Percentiles rank a stretch among this genome's conserved stretches.
Conservation (phyloP, 1,284 basidiomycete genomes). For the Malassezia restricta region DNA sequence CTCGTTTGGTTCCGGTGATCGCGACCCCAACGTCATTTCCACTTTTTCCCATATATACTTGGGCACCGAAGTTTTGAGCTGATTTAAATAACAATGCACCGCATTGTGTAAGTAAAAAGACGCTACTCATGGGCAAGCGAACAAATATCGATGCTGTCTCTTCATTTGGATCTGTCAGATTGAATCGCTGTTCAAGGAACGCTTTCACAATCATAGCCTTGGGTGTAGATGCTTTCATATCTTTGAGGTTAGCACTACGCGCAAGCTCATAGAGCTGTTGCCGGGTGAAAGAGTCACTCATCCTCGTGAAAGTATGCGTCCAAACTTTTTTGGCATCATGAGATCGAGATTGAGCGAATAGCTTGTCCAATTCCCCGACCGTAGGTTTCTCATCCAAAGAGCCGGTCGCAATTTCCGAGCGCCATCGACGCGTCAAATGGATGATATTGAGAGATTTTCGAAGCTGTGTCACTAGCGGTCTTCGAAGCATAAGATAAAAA, state of each 20-base stretch:
- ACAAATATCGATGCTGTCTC: not conserved
- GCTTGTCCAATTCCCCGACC: constrained; percentile 4
- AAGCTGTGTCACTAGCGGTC: no score
- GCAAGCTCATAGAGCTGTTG: constrained; percentile 11
- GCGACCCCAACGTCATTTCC: not conserved
- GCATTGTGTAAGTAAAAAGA: constrained; percentile 3
- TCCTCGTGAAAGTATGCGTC: not conserved
- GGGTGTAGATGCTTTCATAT: not conserved
- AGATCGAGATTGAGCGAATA: not conserved
- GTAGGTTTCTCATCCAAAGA: not conserved
- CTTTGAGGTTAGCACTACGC: not conserved
- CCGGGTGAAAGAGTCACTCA: constrained; percentile 10
- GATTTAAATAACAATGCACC: not conserved
- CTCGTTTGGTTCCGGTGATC: not conserved
- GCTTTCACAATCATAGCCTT: constrained; percentile 5
- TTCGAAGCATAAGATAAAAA: no score
- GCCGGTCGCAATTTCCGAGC: not conserved
- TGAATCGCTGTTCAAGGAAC: constrained; percentile 9
- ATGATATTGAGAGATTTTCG: no score
- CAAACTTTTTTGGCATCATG: not conserved
- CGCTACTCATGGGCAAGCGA: not conserved
- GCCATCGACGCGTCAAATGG: no score
- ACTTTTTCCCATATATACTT: constrained; percentile 1
- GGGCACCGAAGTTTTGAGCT: not conserved
- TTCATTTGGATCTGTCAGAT: not conserved